Base-by-base conservation (phyloP, 306 rosid genomes). In the Purshia tridentata region DNA sequence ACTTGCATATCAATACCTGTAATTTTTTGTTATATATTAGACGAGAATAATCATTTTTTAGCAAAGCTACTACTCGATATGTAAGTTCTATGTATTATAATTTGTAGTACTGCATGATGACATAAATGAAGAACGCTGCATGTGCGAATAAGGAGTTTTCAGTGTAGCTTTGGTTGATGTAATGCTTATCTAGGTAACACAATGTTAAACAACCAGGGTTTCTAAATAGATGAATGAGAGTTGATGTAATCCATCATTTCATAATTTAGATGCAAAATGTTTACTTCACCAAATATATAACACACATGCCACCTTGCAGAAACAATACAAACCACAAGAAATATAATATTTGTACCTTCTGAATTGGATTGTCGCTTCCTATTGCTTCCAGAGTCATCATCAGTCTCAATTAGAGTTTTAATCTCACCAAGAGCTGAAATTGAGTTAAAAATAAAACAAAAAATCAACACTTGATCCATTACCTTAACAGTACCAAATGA, bases 1-100 rank as follows among this genome's bases (percentile, higher is more conserved):
- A 71, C 66, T 56, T 71, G 55, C 75, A 71, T 71, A 39, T 56
- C 75, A 56, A 41, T 56, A 56, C 75, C 75, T 71, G 54, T 44
- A 5, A 71, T 56, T 4, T 9, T 55, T 55, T 10, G 23, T 16
- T 14, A 42, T 14, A 42, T 56, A 29, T 54, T 70, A 70, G 15
- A 57, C 2, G 15, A 39, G 16, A 13, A 61, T 16, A 37, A 39
- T 39, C 15, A 61, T 61, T 58, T 61, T 20, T 15, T 16, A 8
- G 23, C 16, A 50, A 50, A 50, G 18, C n/a, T 50, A 50, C 54
- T 14, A 0, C 4, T 66, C 22, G 3, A 22, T 11, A 48, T 23
- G 55, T 23, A 66, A 46, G 1, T 12, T 14, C 5, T 22, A 53
- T 23, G 20, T 19, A 4, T 6, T 20, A 66, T 7, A 45, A 65